These are phyloP conservation scores for Bigelowiella natans DNA, from an alignment of 78 protist species.

Conservation along the genomic window DNA sequence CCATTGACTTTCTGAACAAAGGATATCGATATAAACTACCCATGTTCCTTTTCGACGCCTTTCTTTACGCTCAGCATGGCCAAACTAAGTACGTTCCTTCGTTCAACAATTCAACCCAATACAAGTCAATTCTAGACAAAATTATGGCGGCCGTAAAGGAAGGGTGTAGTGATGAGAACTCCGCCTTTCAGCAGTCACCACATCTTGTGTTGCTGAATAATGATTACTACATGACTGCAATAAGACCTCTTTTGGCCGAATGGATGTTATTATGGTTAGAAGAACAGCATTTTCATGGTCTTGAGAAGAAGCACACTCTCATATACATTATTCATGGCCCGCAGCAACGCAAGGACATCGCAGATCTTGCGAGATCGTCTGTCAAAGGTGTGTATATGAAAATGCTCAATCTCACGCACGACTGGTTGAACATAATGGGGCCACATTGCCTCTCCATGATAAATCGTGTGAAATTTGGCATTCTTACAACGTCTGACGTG, in stretches of 20 bases:
- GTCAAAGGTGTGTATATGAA: neutral
- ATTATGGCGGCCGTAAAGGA: no score
- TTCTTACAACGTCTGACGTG: conserved; percentile 25
- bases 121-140: no score
- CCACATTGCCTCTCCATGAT: conserved; percentile 46
- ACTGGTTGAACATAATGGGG: conserved; percentile 26
- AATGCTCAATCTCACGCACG: conserved; percentile 39
- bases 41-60: neutral
- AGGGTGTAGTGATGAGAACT: neutral
- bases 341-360: neutral
- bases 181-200: conserved; percentile 40
- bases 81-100: no score
- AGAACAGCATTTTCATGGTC: neutral
- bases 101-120: no score
- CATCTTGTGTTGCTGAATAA: conserved; percentile 43
- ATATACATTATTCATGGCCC: neutral
- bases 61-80: neutral
- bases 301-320: neutral
- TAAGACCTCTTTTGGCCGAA: conserved; percentile 23
- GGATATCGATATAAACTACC: neutral
- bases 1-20: neutral
- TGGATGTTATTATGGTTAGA: conserved; percentile 28
- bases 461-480: conserved; percentile 51
- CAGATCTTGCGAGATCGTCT: neutral
- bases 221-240: conserved; percentile 23